Conservation (phyloP, 495 filamentous ascomycete genomes). For the Neurospora africana region DNA sequence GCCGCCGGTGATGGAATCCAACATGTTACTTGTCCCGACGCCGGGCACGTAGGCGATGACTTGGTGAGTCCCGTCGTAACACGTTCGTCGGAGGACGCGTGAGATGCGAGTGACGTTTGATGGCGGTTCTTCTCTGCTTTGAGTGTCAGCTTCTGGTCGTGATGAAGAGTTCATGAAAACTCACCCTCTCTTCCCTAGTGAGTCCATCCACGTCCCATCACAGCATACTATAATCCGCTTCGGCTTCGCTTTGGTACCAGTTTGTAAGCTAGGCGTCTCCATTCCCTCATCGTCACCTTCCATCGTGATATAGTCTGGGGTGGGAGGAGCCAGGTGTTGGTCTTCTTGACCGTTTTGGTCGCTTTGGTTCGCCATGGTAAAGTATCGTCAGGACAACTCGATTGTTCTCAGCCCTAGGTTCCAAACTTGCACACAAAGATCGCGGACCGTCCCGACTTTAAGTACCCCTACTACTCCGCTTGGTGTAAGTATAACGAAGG, state of each 20-base stretch:
- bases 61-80: conserved; percentile 23
- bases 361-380: background rate
- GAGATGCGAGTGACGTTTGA: conserved; percentile 37
- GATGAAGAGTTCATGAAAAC: background rate
- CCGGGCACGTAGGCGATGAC: conserved; percentile 38
- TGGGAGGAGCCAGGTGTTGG: background rate
- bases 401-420: background rate
- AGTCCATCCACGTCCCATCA: conserved; percentile 31
- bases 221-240: conserved; percentile 27
- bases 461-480: background rate
- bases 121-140: conserved; percentile 19
- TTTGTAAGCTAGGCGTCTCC: background rate
- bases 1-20: conserved; percentile 39
- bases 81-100: conserved; percentile 22
- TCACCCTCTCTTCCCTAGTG: conserved; percentile 16
- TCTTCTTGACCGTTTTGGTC: background rate
- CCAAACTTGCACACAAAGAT: background rate
- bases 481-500: background rate
- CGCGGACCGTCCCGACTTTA: background rate
- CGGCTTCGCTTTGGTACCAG: background rate
- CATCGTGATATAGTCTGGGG: background rate
- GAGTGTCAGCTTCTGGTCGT: conserved; percentile 9
- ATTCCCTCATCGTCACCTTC: background rate
- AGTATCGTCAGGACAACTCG: background rate
- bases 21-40: conserved; percentile 31